Evolutionary conservation across 331 rosid genomes (phyloP), one percentile per base, ranked within the genome.

Genomic region (Quercus tomentella): DNA sequence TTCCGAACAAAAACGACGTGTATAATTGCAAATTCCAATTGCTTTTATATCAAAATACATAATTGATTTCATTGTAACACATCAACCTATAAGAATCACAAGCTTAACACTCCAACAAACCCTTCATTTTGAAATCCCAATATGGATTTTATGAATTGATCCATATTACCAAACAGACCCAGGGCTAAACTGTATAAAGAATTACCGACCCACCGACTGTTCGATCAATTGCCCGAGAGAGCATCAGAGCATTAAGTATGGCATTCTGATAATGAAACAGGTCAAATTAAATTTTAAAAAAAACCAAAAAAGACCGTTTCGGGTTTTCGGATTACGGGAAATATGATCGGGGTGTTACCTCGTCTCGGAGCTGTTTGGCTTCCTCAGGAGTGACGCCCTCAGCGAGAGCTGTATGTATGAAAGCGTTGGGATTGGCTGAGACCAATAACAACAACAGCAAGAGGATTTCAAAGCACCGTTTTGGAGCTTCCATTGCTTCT

Each of bases 301-400:
- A 5, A 21, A 74, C 7, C 23, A 8, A 3, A 51, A 41, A 41
- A 41, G 45, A 41, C 49, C 14, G 45, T 67, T n/a, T 10, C 52
- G 26, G 26, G 15, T 49, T 11, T 35, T 33, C 28, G 15, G 55
- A 68, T 49, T 49, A 12, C 16, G 18, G 52, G 20, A 23, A 3
- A 70, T 15, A 25, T 6, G 60, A 57, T 68, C 33, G 52, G 71
- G 76, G 3, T 63, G 2, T 63, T 80, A 91, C 92, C 92, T 94
- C 92, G 35, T 94, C 90, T 79, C 94, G 81, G 56, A 94, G 96
- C 41, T 81, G 84, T 70, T 80, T 94, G 7, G 93, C 97, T 84
- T 94, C 98, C 23, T 84, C 88, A 20, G 78, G 76, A 45, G 92
- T 85, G 69, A 94, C 97, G 74, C 89, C 86, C 28, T 92, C 92